These are phyloP conservation scores for Amaranthus hypochondriacus DNA, from an alignment of 148 eudicot species.

Conservation along the genomic window DNA sequence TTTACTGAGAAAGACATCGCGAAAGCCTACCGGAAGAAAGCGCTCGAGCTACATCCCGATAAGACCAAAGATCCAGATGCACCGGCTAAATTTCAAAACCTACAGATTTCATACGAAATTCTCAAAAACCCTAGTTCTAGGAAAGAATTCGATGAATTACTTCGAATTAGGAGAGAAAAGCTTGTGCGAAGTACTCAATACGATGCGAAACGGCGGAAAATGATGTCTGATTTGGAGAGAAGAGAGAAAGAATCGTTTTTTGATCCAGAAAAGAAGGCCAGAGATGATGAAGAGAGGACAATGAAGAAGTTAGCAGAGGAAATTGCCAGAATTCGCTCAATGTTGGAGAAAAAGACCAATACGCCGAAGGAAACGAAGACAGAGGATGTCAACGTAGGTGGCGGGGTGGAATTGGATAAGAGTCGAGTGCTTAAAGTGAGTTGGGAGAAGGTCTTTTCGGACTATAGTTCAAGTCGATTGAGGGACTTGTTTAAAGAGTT, in stretches of 20 bases:
- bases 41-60: constrained; percentile 59
- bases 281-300: constrained; percentile 54
- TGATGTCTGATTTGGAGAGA: constrained; percentile 68
- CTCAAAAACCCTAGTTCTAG: constrained; percentile 51
- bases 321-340: constrained; percentile 52
- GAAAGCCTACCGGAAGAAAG: constrained; percentile 58
- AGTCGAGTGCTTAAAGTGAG: constrained; percentile 60
- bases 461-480: constrained; percentile 45
- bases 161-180: constrained; percentile 47
- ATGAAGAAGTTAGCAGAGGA: constrained; percentile 48
- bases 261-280: constrained; percentile 35
- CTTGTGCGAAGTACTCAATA: constrained; percentile 34
- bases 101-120: constrained; percentile 49
- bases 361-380: constrained; percentile 1
- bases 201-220: constrained; percentile 50
- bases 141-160: constrained; percentile 55
- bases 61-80: constrained; percentile 63
- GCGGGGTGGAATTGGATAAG: constrained; percentile 32
- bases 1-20: constrained; percentile 43
- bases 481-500: constrained; percentile 44
- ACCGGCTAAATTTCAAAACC: constrained; percentile 49
- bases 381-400: constrained; percentile 3
- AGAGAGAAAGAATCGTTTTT: constrained; percentile 41
- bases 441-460: constrained; percentile 53
- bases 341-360: constrained; percentile 30